These are phyloP conservation scores for Dysphania ambrosioides DNA, from an alignment of 148 eudicot genomes.

Conservation along the genomic window DNA sequence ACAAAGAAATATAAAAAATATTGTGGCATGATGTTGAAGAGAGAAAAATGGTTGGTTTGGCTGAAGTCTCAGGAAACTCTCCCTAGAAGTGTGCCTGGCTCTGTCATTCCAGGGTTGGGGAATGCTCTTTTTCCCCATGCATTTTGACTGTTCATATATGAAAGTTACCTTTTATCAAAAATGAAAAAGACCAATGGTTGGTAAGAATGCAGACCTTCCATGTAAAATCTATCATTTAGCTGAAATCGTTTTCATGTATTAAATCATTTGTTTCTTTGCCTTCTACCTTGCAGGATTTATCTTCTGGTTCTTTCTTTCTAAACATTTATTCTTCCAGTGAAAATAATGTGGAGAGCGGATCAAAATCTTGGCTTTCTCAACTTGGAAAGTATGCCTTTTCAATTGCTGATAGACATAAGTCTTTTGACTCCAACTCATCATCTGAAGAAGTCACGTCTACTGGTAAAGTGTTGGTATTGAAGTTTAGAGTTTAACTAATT, in stretches of 20 bases:
- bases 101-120: too few species aligned
- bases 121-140: too few species aligned
- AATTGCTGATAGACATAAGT: slow-evolving; percentile 43
- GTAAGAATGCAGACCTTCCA: too few species aligned
- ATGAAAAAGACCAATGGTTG: too few species aligned
- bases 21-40: not conserved
- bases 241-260: not conserved
- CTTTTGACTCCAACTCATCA: slow-evolving; percentile 34
- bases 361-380: slow-evolving; percentile 54
- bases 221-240: not conserved
- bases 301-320: slow-evolving; percentile 44
- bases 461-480: slow-evolving; percentile 41
- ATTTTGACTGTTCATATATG: too few species aligned
- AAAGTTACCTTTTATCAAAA: too few species aligned
- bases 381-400: slow-evolving; percentile 41
- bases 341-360: slow-evolving; percentile 30
- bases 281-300: slow-evolving; percentile 56
- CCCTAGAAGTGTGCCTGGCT: too few species aligned
- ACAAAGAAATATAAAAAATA: not conserved
- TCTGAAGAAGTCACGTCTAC: slow-evolving; percentile 43
- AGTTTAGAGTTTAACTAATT: not conserved
- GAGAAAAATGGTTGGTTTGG: not conserved
- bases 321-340: slow-evolving; percentile 31
- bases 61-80: too few species aligned
- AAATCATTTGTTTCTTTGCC: slow-evolving; percentile 1